Percentiles rank a stretch among this genome's conserved stretches.
These are phyloP conservation scores for Clarkia xantiana DNA, from an alignment of 345 rosid genomes.

Conservation along the genomic window DNA sequence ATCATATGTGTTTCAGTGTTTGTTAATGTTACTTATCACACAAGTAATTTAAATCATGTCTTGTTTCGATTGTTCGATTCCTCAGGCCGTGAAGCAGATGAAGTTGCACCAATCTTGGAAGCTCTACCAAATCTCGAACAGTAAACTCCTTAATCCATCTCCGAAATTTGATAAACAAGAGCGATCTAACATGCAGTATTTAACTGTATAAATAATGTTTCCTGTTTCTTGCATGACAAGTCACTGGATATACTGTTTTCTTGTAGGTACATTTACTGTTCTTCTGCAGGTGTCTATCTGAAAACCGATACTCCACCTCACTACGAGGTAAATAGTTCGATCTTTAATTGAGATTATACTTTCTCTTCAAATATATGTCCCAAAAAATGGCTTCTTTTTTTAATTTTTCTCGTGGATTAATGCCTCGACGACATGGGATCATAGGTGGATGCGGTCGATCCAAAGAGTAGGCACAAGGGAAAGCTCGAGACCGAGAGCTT, in stretches of 20 bases:
- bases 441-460: constrained; percentile 83
- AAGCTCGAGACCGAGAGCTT: constrained; percentile 78
- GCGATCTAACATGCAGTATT: no score
- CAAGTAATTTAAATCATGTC: background rate
- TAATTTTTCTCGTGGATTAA: constrained; percentile 3
- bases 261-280: constrained; percentile 79
- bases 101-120: constrained; percentile 84
- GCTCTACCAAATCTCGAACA: constrained; percentile 88
- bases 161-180: background rate
- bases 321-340: constrained; percentile 41
- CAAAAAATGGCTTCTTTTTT: background rate
- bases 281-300: constrained; percentile 91
- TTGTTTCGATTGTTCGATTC: background rate
- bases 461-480: constrained; percentile 98
- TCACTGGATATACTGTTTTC: constrained; percentile 5
- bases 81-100: constrained; percentile 77
- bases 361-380: constrained; percentile 2
- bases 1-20: background rate
- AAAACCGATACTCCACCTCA: constrained; percentile 83
- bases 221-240: no score
- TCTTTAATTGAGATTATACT: background rate
- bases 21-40: background rate
- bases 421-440: background rate
- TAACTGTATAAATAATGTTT: no score
- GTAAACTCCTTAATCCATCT: constrained; percentile 24